Percentiles rank a stretch among this genome's conserved stretches.
Conservation (phyloP, 2,329 filamentous ascomycete genomes). For the Lojkania enalia region DNA sequence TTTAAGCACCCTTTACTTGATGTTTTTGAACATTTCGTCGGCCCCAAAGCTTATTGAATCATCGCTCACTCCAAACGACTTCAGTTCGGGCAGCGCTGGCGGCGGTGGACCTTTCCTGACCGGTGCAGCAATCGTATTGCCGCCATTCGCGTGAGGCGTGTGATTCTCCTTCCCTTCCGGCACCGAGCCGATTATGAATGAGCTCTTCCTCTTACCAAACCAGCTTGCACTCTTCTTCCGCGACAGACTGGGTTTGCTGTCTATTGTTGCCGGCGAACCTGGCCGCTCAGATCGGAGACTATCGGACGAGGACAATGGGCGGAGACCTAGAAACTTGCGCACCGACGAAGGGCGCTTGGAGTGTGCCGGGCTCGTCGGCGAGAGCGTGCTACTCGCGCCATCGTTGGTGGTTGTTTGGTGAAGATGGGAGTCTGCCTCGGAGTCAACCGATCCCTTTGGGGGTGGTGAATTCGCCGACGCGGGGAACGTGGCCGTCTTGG, state of each 20-base stretch:
- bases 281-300: slow-evolving; percentile 42
- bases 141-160: slow-evolving; percentile 23
- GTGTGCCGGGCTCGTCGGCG: slow-evolving; percentile 34
- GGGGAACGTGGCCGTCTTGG: slow-evolving; percentile 33
- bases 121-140: slow-evolving; percentile 15
- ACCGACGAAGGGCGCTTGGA: slow-evolving; percentile 43
- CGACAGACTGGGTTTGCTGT: slow-evolving; percentile 35
- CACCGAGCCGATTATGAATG: slow-evolving; percentile 36
- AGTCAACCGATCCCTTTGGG: slow-evolving; percentile 23
- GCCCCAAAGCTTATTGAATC: slow-evolving; percentile 38
- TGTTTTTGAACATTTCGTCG: slow-evolving; percentile 48
- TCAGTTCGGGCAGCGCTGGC: slow-evolving; percentile 45
- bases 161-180: slow-evolving; percentile 37
- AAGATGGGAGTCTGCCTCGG: slow-evolving; percentile 18
- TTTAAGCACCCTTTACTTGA: slow-evolving; percentile 28
- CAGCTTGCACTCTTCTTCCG: slow-evolving; percentile 46
- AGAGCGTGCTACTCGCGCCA: slow-evolving; percentile 30
- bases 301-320: slow-evolving; percentile 42
- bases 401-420: slow-evolving; percentile 33
- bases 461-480: slow-evolving; percentile 23
- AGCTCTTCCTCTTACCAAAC: slow-evolving; percentile 46
- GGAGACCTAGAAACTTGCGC: slow-evolving; percentile 47
- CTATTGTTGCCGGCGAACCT: slow-evolving; percentile 40
- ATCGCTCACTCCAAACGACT: slow-evolving; percentile 40
- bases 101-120: slow-evolving; percentile 43